These are phyloP conservation scores for Acacia crassicarpa DNA, from an alignment of 306 rosid genomes.

Conservation along the genomic window DNA sequence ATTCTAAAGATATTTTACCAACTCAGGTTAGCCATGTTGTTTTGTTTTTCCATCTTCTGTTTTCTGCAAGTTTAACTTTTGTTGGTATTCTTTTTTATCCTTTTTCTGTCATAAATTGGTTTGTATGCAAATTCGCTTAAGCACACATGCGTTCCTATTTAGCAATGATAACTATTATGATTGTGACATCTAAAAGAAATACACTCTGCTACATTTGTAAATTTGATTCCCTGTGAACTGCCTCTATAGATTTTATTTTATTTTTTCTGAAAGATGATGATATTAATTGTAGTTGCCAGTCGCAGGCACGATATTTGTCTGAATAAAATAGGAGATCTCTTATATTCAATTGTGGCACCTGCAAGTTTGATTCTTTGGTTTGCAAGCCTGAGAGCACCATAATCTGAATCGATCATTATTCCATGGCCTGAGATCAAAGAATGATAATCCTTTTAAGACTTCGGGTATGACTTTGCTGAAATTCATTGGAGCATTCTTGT, in stretches of 20 bases:
- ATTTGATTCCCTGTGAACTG: neutral
- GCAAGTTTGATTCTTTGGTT: conserved; percentile 28
- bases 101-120: conserved; percentile 1
- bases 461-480: conserved; percentile 20
- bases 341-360: conserved; percentile 19
- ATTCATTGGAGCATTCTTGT: conserved; percentile 15
- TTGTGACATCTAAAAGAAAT: conserved; percentile 7
- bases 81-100: neutral
- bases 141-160: neutral
- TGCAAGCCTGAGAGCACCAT: conserved; percentile 22
- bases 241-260: neutral
- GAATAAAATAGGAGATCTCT: conserved; percentile 14
- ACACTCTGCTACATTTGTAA: conserved; percentile 3
- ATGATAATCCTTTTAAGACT: conserved; percentile 22
- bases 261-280: neutral
- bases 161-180: conserved; percentile 7
- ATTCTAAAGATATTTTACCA: conserved; percentile 36
- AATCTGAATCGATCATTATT: conserved; percentile 22
- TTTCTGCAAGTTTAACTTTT: neutral
- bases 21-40: conserved; percentile 52
- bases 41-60: neutral
- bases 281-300: neutral
- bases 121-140: conserved; percentile 9
- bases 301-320: conserved; percentile 3
- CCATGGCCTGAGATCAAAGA: conserved; percentile 30